These are phyloP conservation scores for Endocarpon pusillum DNA, from an alignment of 495 filamentous ascomycete genomes.

Conservation along the genomic window DNA sequence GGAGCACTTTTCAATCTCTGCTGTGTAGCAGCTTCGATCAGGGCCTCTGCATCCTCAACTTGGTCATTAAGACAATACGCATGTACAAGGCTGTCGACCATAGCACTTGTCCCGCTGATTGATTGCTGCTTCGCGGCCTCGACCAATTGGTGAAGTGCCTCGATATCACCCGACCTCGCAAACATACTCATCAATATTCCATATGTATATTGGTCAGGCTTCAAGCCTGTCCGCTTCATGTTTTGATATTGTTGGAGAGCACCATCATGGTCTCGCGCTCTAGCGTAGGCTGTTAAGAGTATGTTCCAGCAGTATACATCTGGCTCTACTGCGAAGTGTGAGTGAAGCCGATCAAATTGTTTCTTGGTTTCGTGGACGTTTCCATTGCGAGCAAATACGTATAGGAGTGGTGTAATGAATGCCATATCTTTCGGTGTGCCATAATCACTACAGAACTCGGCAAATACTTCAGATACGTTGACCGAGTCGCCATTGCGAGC, in stretches of 20 bases:
- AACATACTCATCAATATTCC: conserved; percentile 55
- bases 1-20: conserved; percentile 26
- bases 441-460: conserved; percentile 19
- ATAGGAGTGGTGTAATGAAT: conserved; percentile 34
- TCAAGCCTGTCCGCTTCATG: conserved; percentile 25
- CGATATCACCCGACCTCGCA: conserved; percentile 56
- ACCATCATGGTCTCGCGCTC: conserved; percentile 44
- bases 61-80: conserved; percentile 50
- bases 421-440: conserved; percentile 17
- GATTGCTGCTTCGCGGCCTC: conserved; percentile 27
- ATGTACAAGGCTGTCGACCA: conserved; percentile 48
- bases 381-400: conserved; percentile 46
- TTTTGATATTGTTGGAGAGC: conserved; percentile 40
- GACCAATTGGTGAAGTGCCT: conserved; percentile 45
- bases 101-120: conserved; percentile 26
- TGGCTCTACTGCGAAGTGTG: conserved; percentile 35
- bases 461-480: conserved; percentile 17
- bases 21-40: conserved; percentile 30
- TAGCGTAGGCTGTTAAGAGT: conserved; percentile 51
- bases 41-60: conserved; percentile 39
- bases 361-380: conserved; percentile 37
- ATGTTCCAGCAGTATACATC: conserved; percentile 53
- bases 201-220: conserved; percentile 45
- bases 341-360: conserved; percentile 40
- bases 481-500: conserved; percentile 17